Conservation (phyloP, 1,139 yeast species). For the Nakaseomyces nivariensis region DNA sequence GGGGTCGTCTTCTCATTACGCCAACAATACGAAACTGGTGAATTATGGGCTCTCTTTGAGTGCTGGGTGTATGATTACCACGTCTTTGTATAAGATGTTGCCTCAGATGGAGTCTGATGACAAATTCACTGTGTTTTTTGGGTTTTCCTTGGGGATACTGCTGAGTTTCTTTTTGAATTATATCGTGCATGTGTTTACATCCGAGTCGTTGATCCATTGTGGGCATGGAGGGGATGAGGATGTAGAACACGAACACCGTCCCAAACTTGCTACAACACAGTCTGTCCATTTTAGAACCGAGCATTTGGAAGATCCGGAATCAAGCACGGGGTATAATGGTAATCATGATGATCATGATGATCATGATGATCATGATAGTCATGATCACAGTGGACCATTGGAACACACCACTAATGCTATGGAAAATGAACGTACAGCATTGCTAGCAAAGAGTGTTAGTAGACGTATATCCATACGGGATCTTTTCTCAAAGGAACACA, state of each 20-base stretch:
- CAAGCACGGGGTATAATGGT: conserved; percentile 1
- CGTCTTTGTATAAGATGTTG: conserved; percentile 61
- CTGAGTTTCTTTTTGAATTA: conserved; percentile 53
- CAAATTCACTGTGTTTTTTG: conserved; percentile 36
- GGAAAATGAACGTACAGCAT: background rate
- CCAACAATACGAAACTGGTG: conserved; percentile 24
- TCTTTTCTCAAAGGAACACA: background rate
- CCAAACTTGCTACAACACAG: background rate
- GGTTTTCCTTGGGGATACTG: conserved; percentile 50
- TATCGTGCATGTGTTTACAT: conserved; percentile 60
- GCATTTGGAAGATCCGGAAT: background rate
- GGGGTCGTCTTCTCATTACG: conserved; percentile 2
- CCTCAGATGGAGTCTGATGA: conserved; percentile 50
- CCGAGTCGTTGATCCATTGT: conserved; percentile 81
- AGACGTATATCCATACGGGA: background rate
- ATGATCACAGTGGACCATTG: background rate
- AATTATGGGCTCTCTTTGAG: conserved; percentile 39
- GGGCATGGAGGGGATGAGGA: conserved; percentile 42
- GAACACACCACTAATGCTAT: background rate
- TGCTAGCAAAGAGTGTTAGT: conserved; percentile 1
- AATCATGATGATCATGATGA: conserved; percentile 4
- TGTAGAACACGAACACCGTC: conserved; percentile 2
- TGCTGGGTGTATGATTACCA: conserved; percentile 68
- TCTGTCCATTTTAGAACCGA: background rate
- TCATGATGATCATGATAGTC: background rate